A percentile compares a stretch with the other conserved stretches of the same genome.
These are phyloP conservation scores for Ramichloridium luteum DNA, from an alignment of 2,329 filamentous ascomycete species.

Conservation along the genomic window DNA sequence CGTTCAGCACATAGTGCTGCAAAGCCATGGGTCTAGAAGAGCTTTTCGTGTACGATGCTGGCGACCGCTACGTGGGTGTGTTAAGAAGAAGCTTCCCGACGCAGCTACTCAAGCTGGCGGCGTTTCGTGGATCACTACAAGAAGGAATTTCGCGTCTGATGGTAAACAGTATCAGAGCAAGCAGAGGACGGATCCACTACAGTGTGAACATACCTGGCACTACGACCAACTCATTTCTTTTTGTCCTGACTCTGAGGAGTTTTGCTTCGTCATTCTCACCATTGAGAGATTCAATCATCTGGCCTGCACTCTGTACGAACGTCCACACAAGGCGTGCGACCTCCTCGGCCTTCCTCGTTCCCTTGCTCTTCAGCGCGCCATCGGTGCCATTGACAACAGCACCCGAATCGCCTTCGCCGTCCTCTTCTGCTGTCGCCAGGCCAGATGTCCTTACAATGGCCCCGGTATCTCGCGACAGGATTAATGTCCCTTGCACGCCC, in stretches of 20 bases:
- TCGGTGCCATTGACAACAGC: slow-evolving; percentile 10
- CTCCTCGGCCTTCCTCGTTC: slow-evolving; percentile 47
- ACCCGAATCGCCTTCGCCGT: slow-evolving; percentile 25
- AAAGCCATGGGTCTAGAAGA: too few species aligned
- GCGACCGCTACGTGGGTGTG: too few species aligned
- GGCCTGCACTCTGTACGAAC: slow-evolving; percentile 57
- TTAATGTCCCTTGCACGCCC: slow-evolving; percentile 65
- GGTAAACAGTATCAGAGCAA: too few species aligned
- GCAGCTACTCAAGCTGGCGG: slow-evolving; percentile 54
- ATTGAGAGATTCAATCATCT: slow-evolving; percentile 60
- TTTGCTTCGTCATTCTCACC: slow-evolving; percentile 68
- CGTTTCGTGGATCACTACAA: slow-evolving; percentile 74
- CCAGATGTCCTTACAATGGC: slow-evolving; percentile 66
- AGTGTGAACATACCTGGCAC: slow-evolving; percentile 51
- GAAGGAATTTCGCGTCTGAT: slow-evolving; percentile 58
- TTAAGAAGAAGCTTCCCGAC: too few species aligned
- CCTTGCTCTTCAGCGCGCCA: slow-evolving; percentile 27
- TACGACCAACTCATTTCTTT: slow-evolving; percentile 73
- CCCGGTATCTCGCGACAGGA: slow-evolving; percentile 59
- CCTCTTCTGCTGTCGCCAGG: slow-evolving; percentile 48
- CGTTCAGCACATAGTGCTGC: too few species aligned
- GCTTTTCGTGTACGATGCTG: too few species aligned
- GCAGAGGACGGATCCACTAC: too few species aligned
- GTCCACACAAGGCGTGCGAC: slow-evolving; percentile 66
- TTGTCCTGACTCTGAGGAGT: slow-evolving; percentile 64